Conservation (phyloP, 2,329 filamentous ascomycete genomes). For the Dactylella cylindrospora region DNA sequence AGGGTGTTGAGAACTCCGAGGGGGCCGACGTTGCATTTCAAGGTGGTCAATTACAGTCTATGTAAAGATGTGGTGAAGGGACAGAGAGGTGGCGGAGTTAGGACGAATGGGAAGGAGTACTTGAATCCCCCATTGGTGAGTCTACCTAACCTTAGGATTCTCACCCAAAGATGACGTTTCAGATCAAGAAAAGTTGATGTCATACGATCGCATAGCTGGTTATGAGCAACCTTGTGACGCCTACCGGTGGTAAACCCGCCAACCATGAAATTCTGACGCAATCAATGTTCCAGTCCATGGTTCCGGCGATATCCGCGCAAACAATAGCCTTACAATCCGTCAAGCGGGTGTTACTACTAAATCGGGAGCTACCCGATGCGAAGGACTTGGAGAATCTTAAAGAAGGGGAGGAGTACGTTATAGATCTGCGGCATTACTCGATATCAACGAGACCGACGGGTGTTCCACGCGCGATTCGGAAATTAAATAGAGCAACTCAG, state of each 20-base stretch:
- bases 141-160: too few species aligned
- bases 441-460: conserved; percentile 88
- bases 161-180: too few species aligned
- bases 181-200: too few species aligned
- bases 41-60: conserved; percentile 90
- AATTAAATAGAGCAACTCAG: conserved; percentile 69
- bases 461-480: conserved; percentile 77
- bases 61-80: conserved; percentile 85
- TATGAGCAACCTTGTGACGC: conserved; percentile 93
- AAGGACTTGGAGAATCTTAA: conserved; percentile 63
- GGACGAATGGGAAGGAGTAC: conserved; percentile 80
- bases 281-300: conserved; percentile 92
- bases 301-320: conserved; percentile 92
- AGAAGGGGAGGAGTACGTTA: conserved; percentile 60
- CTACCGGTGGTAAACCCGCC: conserved; percentile 72
- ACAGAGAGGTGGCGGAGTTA: conserved; percentile 55
- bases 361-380: conserved; percentile 66
- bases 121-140: conserved; percentile 76
- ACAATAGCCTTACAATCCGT: conserved; percentile 88
- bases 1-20: conserved; percentile 82
- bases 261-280: conserved; percentile 91
- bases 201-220: conserved; percentile 66
- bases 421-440: conserved; percentile 90
- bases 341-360: conserved; percentile 82
- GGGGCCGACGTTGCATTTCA: conserved; percentile 89